Conservation (phyloP, 1,284 basidiomycete genomes). For the Ceratobasidium sp. region DNA sequence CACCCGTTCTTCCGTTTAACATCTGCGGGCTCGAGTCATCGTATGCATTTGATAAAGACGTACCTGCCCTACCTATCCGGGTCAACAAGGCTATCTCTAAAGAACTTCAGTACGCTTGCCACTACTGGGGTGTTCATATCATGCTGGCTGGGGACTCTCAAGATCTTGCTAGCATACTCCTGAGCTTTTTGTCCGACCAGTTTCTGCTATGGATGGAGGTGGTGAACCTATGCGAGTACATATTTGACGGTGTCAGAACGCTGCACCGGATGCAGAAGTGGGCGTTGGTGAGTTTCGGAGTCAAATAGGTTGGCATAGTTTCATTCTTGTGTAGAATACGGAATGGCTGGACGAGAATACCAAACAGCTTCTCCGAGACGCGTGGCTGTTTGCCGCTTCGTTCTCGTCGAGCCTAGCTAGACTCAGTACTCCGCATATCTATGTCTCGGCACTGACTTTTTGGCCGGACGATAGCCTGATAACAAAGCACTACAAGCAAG, state of each 20-base stretch:
- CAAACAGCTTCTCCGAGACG: background rate
- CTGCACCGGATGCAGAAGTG: background rate
- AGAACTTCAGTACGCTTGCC: slow-evolving; percentile 8
- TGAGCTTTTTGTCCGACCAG: background rate
- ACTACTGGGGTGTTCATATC: slow-evolving; percentile 13
- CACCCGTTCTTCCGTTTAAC: background rate
- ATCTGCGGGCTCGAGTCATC: slow-evolving; percentile 22
- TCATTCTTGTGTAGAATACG: background rate
- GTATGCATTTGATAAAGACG: slow-evolving; percentile 7
- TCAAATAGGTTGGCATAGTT: background rate
- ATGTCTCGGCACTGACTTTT: background rate
- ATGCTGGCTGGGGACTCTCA: background rate
- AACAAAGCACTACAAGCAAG: background rate
- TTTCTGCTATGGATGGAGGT: slow-evolving; percentile 3
- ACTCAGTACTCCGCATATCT: slow-evolving; percentile 18
- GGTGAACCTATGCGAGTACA: background rate
- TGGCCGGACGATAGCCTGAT: background rate
- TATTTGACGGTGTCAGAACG: background rate
- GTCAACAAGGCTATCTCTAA: background rate
- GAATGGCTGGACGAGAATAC: background rate
- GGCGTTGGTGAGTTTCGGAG: background rate
- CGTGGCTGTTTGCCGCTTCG: background rate
- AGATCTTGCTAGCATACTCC: background rate
- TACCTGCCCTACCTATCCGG: background rate
- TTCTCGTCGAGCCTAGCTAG: background rate